Percentiles rank a stretch among this genome's conserved stretches.
Conservation (phyloP, 805 yeast species). For the Clavispora santaluciae region DNA sequence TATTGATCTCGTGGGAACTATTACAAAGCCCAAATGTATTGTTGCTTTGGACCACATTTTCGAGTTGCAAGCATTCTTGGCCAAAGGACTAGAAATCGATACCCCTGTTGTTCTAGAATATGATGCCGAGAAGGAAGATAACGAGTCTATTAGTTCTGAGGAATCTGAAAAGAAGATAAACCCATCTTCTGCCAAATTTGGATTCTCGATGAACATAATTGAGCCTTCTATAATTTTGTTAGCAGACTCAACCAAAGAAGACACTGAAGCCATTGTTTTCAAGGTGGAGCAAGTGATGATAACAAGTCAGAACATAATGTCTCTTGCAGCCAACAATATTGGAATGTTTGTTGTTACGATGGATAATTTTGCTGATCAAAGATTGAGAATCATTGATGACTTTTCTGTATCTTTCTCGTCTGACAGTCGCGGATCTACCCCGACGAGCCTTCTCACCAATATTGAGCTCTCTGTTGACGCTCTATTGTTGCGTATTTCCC, state of each 20-base stretch:
- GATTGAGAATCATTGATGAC: slow-evolving; percentile 79
- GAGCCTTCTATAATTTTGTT: slow-evolving; percentile 74
- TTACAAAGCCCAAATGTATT: slow-evolving; percentile 77
- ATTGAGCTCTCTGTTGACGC: slow-evolving; percentile 76
- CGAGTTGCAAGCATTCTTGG: slow-evolving; percentile 64
- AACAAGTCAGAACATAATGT: slow-evolving; percentile 60
- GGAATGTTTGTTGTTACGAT: slow-evolving; percentile 84
- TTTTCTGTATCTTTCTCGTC: slow-evolving; percentile 73
- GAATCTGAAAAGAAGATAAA: not conserved
- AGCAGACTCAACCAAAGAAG: slow-evolving; percentile 66
- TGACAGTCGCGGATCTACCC: slow-evolving; percentile 65
- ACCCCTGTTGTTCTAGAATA: slow-evolving; percentile 7
- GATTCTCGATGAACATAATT: slow-evolving; percentile 62
- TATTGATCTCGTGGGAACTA: slow-evolving; percentile 49
- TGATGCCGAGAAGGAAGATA: slow-evolving; percentile 3
- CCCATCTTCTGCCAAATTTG: slow-evolving; percentile 24
- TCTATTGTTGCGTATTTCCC: slow-evolving; percentile 70
- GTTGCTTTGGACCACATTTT: slow-evolving; percentile 83
- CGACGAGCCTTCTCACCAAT: slow-evolving; percentile 53
- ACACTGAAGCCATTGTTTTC: slow-evolving; percentile 87
- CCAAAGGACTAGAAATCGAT: slow-evolving; percentile 38
- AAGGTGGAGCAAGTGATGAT: slow-evolving; percentile 74
- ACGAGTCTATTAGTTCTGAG: slow-evolving; percentile 1
- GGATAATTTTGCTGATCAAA: slow-evolving; percentile 57
- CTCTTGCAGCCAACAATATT: slow-evolving; percentile 67